Evolutionary conservation across 257 asterid species (phyloP), one percentile per base, ranked within the genome.

Genomic region (Capsicum baccatum): DNA sequence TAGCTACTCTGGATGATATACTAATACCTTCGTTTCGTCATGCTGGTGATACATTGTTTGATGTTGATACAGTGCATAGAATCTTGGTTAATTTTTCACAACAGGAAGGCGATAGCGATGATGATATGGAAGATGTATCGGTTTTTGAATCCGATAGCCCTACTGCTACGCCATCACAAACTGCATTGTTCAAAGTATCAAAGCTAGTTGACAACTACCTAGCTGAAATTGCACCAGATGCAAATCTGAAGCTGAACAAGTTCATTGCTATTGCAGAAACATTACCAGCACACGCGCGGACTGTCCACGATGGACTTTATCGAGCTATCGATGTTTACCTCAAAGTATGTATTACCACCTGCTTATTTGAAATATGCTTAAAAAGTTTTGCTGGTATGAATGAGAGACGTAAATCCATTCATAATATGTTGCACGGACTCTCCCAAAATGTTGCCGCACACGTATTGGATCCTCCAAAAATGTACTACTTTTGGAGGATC

Each of bases 201-300:
- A 96, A 92, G 79, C 84, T 96, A 2, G 93, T 96, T 79, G 99
- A 96, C 85, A 92, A 88, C 87, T 96, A 92, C 87, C 86, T 96
- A 44, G 92, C 97, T 55, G 99, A 96, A 90, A 93, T 96, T 76
- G 99, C 99, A 48, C 98, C 98, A 0, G 99, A 96, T 80, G 91
- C 95, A 15, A 96, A 94, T 83, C 94, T 96, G 26, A 93, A 94
- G 90, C 97, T 96, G 80, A 88, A 90, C 76, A 86, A 91, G 91
- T 96, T 96, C 85, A 63, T 96, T 35, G 97, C 98, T n/a, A 85
- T 96, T 70, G 98, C 98, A 39, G 98, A 94, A 84, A 85, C 93
- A 57, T 86, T 96, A 83, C 99, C 99, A 4, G 92, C 92, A 9
- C 98, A 94, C 58, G 97, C 98, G 0, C 91, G 99, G 7, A 90